These are phyloP conservation scores for Phanerochaete carnosa DNA, from an alignment of 768 basidiomycete species.

Conservation along the genomic window DNA sequence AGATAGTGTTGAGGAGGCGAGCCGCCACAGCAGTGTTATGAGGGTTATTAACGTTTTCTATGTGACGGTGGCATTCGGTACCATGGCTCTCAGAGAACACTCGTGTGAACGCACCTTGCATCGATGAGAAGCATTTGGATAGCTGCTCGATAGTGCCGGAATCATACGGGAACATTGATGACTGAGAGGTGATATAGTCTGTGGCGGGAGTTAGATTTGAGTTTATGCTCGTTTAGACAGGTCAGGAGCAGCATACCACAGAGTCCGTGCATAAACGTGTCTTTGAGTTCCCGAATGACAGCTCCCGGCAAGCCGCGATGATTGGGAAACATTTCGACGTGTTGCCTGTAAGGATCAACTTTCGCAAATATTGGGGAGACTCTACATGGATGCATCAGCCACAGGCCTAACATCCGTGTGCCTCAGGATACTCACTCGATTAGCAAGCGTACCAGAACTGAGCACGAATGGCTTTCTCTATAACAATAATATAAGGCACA, in stretches of 20 bases:
- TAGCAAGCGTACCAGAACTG: neutral
- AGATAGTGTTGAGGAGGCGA: neutral
- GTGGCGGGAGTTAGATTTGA: neutral
- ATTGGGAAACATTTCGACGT: conserved; percentile 21
- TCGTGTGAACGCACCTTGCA: neutral
- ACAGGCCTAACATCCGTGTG: neutral
- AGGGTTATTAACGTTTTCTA: neutral
- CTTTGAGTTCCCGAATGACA: conserved; percentile 5
- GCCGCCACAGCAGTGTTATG: neutral
- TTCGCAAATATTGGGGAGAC: too few species aligned
- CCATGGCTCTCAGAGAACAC: too few species aligned
- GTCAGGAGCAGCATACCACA: conserved; percentile 13
- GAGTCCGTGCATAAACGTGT: conserved; percentile 4
- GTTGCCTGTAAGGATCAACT: too few species aligned
- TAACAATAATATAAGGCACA: neutral
- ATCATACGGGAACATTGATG: conserved; percentile 13
- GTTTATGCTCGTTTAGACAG: neutral
- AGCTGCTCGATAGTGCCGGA: neutral
- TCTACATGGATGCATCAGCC: too few species aligned
- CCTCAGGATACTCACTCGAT: too few species aligned
- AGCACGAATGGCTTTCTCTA: neutral
- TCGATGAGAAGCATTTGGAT: neutral
- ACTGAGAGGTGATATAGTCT: conserved; percentile 1
- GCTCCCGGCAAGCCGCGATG: neutral
- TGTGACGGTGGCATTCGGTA: too few species aligned